phyloP scores from a whole-genome alignment of 495 filamentous ascomycete species.

The Achaetomiella virescens region DNA sequence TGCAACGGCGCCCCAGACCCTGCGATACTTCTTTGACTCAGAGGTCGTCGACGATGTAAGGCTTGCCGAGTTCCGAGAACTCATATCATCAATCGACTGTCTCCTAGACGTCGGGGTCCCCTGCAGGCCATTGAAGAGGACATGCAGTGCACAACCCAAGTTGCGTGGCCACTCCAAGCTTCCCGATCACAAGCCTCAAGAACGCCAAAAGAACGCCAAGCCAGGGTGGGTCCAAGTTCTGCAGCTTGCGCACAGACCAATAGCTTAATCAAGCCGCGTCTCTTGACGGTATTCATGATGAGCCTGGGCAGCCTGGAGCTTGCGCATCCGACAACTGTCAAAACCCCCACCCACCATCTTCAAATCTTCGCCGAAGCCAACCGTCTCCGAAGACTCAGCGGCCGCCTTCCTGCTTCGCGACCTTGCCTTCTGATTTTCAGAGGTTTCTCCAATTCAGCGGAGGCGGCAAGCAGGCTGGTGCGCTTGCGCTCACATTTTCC shows the following conservation, averaged over 20 bases:
- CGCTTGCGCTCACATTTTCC: not conserved
- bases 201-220: not conserved
- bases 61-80: too few species aligned
- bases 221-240: not conserved
- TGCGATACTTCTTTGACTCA: too few species aligned
- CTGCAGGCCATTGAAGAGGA: too few species aligned
- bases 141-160: too few species aligned
- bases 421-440: not conserved
- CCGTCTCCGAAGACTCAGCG: not conserved
- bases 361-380: not conserved
- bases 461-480: constrained; percentile 6
- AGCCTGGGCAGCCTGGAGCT: not conserved
- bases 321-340: too few species aligned
- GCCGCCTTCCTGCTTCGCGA: not conserved
- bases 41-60: too few species aligned
- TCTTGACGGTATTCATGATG: not conserved
- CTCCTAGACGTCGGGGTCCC: too few species aligned
- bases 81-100: too few species aligned
- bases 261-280: constrained; percentile 13
- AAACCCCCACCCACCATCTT: not conserved
- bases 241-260: constrained; percentile 16
- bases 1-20: too few species aligned
- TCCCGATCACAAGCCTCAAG: not conserved
- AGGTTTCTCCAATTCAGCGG: not conserved
- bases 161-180: too few species aligned